phyloP scores from a whole-genome alignment of 2,329 filamentous ascomycete genomes.

The Calonectria pseudoreteaudii region DNA sequence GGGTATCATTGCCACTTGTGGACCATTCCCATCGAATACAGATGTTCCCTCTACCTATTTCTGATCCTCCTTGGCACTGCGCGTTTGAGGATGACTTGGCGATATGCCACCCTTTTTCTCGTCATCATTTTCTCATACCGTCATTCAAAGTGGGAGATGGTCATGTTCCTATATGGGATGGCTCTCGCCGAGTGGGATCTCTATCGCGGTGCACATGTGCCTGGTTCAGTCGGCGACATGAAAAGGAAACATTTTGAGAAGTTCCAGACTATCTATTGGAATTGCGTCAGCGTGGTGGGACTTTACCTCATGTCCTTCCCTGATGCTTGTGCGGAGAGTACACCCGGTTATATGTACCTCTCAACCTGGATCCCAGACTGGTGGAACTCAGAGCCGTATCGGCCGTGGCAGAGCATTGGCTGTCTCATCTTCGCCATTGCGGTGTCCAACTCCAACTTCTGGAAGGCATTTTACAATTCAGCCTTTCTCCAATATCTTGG shows the following conservation, averaged over 20 bases:
- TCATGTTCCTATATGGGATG: conserved; percentile 67
- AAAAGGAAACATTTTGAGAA: neutral
- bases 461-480: conserved; percentile 64
- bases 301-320: conserved; percentile 63
- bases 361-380: conserved; percentile 60
- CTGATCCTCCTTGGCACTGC: conserved; percentile 64
- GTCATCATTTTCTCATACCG: conserved; percentile 59
- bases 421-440: conserved; percentile 64
- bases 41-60: conserved; percentile 69
- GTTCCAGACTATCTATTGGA: conserved; percentile 50
- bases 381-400: conserved; percentile 61
- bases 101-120: conserved; percentile 56
- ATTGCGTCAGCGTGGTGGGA: conserved; percentile 57
- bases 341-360: conserved; percentile 65
- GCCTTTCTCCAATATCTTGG: conserved; percentile 67
- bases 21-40: conserved; percentile 73
- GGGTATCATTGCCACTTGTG: conserved; percentile 70
- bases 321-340: conserved; percentile 55
- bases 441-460: conserved; percentile 58
- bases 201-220: conserved; percentile 57
- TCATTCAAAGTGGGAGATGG: conserved; percentile 65
- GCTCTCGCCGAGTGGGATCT: conserved; percentile 66
- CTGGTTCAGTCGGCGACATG: conserved; percentile 38
- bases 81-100: conserved; percentile 54
- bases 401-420: conserved; percentile 68